Percentiles rank a stretch among this genome's conserved stretches.
Evolutionary conservation across 805 yeast species (phyloP).

Genomic region (Starmerella cellae): DNA sequence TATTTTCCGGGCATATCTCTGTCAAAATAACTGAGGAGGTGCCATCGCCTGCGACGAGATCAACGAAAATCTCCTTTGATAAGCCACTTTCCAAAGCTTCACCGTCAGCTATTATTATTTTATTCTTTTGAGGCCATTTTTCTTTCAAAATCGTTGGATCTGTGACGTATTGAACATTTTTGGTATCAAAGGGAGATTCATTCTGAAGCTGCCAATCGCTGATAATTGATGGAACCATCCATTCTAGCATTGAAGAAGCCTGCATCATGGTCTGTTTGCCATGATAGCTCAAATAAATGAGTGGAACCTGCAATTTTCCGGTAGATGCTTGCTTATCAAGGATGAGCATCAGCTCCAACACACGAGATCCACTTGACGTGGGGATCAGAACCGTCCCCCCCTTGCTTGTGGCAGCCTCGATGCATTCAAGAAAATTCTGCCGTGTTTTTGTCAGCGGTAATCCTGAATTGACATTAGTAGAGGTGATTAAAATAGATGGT

Average conservation of each 20-base stretch:
- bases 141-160: conserved; percentile 25
- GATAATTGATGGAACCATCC: conserved; percentile 85
- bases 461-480: conserved; percentile 46
- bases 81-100: conserved; percentile 50
- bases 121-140: conserved; percentile 33
- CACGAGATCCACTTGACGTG: conserved; percentile 64
- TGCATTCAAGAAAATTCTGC: conserved; percentile 47
- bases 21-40: conserved; percentile 64
- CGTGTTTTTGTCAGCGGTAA: conserved; percentile 25
- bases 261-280: conserved; percentile 66
- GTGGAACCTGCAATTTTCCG: conserved; percentile 38
- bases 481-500: conserved; percentile 74
- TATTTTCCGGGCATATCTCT: conserved; percentile 40
- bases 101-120: conserved; percentile 68
- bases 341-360: conserved; percentile 62
- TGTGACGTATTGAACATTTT: conserved; percentile 43
- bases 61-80: conserved; percentile 32
- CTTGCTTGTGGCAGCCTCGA: conserved; percentile 50
- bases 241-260: conserved; percentile 83
- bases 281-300: conserved; percentile 60
- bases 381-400: conserved; percentile 81
- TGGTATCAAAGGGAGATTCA: conserved; percentile 68
- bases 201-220: conserved; percentile 70
- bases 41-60: conserved; percentile 44
- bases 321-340: conserved; percentile 50